Conservation (phyloP, 225 moss, liverwort and hornwort species). For the Pleurozium schreberi region DNA sequence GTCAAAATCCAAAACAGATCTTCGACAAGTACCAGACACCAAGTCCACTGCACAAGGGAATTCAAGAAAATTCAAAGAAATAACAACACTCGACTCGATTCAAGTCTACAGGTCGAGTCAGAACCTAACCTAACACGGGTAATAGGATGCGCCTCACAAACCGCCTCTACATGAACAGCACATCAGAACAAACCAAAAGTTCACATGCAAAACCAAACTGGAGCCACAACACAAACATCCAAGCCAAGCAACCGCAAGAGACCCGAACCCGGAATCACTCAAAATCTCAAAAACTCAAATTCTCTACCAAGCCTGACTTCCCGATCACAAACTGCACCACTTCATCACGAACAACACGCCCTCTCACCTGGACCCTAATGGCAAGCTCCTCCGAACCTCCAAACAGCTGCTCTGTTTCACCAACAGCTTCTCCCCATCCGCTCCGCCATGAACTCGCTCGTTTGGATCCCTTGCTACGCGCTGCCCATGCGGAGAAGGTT, state of each 20-base stretch:
- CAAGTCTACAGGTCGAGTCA: background rate
- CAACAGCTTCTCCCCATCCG: background rate
- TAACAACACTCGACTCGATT: background rate
- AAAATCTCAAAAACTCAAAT: background rate
- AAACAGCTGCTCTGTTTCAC: background rate
- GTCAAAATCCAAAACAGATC: background rate
- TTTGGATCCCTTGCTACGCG: background rate
- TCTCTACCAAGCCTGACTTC: background rate
- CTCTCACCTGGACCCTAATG: constrained; percentile 27
- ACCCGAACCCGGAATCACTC: background rate
- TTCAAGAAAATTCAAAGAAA: background rate
- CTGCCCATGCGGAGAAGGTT: background rate
- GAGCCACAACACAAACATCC: background rate
- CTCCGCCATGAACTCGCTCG: constrained; percentile 1
- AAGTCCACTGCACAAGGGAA: background rate
- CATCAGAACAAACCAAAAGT: background rate
- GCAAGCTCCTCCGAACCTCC: background rate
- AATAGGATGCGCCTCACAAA: background rate
- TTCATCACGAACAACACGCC: background rate
- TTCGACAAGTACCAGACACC: background rate
- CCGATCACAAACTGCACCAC: background rate
- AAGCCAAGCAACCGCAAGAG: background rate
- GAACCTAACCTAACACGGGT: background rate
- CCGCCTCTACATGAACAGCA: background rate
- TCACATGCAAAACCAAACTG: background rate